Evolutionary conservation across 1,139 yeast genomes (phyloP).

Genomic region (Hansenula anomala): DNA sequence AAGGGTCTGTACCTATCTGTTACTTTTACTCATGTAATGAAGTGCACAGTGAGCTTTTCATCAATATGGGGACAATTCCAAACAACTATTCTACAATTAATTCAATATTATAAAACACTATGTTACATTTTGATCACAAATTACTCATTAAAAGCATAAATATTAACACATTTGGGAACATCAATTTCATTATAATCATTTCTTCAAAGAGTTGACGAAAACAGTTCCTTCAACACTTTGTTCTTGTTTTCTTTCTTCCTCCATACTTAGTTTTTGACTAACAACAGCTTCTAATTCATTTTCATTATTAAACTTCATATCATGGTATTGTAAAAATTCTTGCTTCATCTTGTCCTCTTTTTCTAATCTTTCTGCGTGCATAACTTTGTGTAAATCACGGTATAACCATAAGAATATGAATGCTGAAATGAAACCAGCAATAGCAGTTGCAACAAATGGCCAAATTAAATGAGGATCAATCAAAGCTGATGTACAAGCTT

Average conservation of each 20-base stretch:
- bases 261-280: background rate
- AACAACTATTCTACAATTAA: too few species aligned
- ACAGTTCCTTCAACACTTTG: conserved; percentile 1
- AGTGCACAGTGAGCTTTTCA: too few species aligned
- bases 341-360: background rate
- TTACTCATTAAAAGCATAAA: too few species aligned
- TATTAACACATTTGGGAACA: too few species aligned
- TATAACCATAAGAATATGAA: conserved; percentile 37
- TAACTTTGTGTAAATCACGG: conserved; percentile 42
- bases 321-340: background rate
- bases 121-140: too few species aligned
- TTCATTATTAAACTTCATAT: background rate
- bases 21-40: too few species aligned
- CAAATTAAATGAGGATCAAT: conserved; percentile 46
- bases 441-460: conserved; percentile 45
- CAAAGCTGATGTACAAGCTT: conserved; percentile 49
- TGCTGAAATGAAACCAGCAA: conserved; percentile 38
- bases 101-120: too few species aligned
- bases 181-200: too few species aligned
- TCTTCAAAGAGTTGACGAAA: background rate
- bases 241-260: background rate
- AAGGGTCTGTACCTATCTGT: too few species aligned
- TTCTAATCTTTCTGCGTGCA: conserved; percentile 38
- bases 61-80: too few species aligned
- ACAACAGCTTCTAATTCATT: background rate